These are phyloP conservation scores for Fusarium sp. DNA, from an alignment of 2,329 filamentous ascomycete genomes.

Conservation along the genomic window DNA sequence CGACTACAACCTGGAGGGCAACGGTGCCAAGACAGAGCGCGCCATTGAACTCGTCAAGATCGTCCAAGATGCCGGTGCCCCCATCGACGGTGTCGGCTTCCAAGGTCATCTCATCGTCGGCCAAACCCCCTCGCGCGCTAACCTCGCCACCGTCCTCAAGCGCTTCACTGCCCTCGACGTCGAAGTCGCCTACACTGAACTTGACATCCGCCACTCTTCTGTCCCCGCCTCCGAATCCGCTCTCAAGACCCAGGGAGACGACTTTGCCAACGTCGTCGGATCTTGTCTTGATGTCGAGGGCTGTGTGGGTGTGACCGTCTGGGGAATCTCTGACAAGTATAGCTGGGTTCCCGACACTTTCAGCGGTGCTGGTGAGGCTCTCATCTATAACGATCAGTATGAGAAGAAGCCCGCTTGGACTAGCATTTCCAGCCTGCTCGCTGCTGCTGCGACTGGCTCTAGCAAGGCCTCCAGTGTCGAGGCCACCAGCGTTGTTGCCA, in stretches of 20 bases:
- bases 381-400: constrained; percentile 53
- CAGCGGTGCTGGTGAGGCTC: constrained; percentile 55
- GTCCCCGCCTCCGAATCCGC: constrained; percentile 58
- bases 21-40: constrained; percentile 59
- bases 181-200: constrained; percentile 72
- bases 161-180: constrained; percentile 64
- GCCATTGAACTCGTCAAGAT: constrained; percentile 60
- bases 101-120: constrained; percentile 72
- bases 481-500: background rate
- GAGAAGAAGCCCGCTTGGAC: constrained; percentile 56
- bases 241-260: constrained; percentile 59
- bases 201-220: constrained; percentile 66
- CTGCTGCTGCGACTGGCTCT: constrained; percentile 43
- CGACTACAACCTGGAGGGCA: constrained; percentile 71
- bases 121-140: constrained; percentile 58
- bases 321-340: constrained; percentile 57
- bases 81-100: constrained; percentile 72
- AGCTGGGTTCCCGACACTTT: constrained; percentile 55
- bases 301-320: constrained; percentile 60
- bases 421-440: constrained; percentile 51
- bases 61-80: constrained; percentile 61
- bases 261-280: constrained; percentile 57
- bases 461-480: background rate
- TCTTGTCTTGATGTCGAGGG: constrained; percentile 52
- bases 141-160: constrained; percentile 59